A percentile compares a stretch with the other conserved stretches of the same genome.
Evolutionary conservation across 108 stramenopile species (phyloP).

Genomic region (Nitzschia inconspicua): DNA sequence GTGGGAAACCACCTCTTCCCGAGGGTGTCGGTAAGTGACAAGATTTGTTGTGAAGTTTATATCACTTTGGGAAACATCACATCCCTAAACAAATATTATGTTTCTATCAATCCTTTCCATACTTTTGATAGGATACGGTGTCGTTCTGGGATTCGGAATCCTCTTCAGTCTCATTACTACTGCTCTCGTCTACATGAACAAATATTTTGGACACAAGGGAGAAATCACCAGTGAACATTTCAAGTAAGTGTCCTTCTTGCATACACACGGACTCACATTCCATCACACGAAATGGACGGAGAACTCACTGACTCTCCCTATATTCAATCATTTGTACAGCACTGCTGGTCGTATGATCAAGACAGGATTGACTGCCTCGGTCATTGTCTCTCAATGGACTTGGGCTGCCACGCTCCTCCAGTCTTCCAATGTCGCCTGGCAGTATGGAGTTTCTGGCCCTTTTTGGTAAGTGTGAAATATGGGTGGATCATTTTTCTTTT

Average conservation of each 20-base stretch:
- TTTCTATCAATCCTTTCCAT: neutral
- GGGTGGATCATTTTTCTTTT: neutral
- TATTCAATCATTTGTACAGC: constrained; percentile 30
- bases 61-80: neutral
- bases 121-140: too few relatives aligned
- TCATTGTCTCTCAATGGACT: constrained; percentile 92
- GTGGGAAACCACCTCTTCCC: constrained; percentile 59
- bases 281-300: neutral
- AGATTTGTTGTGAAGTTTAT: too few relatives aligned
- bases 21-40: constrained; percentile 62
- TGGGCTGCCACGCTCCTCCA: constrained; percentile 95
- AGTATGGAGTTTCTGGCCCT: constrained; percentile 89
- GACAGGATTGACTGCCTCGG: constrained; percentile 89
- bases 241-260: constrained; percentile 61
- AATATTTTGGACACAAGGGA: constrained; percentile 55
- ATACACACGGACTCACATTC: neutral
- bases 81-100: neutral
- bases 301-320: neutral
- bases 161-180: constrained; percentile 84
- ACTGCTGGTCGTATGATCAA: constrained; percentile 92
- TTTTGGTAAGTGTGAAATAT: constrained; percentile 68
- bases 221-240: constrained; percentile 79
- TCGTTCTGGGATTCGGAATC: constrained; percentile 83
- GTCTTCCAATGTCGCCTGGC: constrained; percentile 92
- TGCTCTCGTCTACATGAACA: constrained; percentile 67